Conservation (phyloP, 768 basidiomycete genomes). For the Boletellus emodensis region DNA sequence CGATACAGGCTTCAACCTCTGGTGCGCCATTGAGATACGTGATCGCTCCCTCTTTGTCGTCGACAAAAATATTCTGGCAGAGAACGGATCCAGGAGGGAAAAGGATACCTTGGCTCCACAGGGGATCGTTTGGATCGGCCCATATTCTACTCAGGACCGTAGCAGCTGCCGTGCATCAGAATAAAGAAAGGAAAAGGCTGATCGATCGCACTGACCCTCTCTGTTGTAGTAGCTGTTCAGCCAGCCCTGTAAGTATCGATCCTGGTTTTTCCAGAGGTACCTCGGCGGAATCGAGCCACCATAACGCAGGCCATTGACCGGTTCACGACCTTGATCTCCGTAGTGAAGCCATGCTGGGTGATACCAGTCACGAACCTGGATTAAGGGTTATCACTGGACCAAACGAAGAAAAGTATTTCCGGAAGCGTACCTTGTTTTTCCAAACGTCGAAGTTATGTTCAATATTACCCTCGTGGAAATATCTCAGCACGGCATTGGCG, state of each 20-base stretch:
- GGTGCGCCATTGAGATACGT: neutral
- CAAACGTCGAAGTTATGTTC: no score
- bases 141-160: neutral
- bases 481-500: neutral
- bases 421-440: no score
- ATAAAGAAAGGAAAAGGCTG: neutral
- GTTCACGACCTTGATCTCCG: neutral
- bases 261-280: neutral
- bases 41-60: neutral
- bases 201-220: neutral
- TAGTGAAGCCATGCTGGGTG: slow-evolving; percentile 3
- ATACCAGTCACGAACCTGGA: neutral
- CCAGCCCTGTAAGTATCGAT: neutral
- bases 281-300: neutral
- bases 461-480: neutral
- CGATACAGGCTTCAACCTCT: neutral
- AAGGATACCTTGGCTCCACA: neutral
- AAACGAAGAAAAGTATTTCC: no score
- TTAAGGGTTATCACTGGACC: no score
- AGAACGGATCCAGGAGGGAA: neutral
- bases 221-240: neutral
- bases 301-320: neutral
- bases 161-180: neutral
- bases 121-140: neutral
- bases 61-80: neutral